Percentiles rank a stretch among this genome's conserved stretches.
phyloP scores from a whole-genome alignment of 129 eudicot genomes.

The Arctium lappa region DNA sequence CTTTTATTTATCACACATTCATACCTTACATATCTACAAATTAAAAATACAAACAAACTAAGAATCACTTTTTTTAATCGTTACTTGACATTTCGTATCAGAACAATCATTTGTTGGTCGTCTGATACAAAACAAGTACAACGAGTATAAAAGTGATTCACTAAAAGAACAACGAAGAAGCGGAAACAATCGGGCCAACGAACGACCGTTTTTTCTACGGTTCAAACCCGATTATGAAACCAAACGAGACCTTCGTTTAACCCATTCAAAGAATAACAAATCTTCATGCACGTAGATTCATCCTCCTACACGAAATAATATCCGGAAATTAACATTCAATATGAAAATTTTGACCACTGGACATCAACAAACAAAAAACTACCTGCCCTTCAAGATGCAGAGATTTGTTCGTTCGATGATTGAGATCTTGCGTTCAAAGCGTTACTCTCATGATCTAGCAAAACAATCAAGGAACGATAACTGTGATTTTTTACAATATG shows the following conservation, averaged over 20 bases:
- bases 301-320: slow-evolving; percentile 8
- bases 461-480: background rate
- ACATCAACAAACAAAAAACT: background rate
- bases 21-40: background rate
- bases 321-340: background rate
- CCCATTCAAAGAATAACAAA: slow-evolving; percentile 7
- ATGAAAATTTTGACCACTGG: background rate
- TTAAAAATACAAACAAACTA: background rate
- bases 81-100: background rate
- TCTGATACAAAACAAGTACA: background rate
- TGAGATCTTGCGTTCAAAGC: background rate
- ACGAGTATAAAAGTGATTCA: background rate
- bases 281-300: slow-evolving; percentile 11
- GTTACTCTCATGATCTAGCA: slow-evolving; percentile 1
- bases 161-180: background rate
- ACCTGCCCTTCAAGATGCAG: slow-evolving; percentile 4
- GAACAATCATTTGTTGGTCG: background rate
- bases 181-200: background rate
- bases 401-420: slow-evolving; percentile 1
- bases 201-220: background rate
- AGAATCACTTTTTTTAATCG: background rate
- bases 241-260: background rate
- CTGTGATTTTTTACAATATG: background rate
- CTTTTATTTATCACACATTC: background rate
- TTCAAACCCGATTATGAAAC: background rate